Percentiles rank a stretch among this genome's conserved stretches.
These are phyloP conservation scores for Wickerhamomyces strasburgensis DNA, from an alignment of 805 yeast species.

Conservation along the genomic window DNA sequence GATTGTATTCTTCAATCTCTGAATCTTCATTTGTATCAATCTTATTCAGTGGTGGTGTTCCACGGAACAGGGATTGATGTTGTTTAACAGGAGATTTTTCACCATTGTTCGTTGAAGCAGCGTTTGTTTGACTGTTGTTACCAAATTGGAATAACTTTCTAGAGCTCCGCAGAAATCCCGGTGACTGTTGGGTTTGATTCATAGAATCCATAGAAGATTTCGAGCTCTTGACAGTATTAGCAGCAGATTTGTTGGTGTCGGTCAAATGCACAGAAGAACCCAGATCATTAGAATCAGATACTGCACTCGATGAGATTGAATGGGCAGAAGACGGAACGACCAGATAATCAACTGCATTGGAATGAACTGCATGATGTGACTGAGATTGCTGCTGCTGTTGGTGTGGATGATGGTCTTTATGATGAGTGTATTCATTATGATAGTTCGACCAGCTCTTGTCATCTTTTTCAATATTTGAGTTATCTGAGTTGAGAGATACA, in stretches of 20 bases:
- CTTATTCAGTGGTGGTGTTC: conserved; percentile 13
- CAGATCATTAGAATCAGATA: conserved; percentile 8
- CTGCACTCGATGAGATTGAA: conserved; percentile 13
- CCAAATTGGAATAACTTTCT: conserved; percentile 34
- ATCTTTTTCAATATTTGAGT: conserved; percentile 13
- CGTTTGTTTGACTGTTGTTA: conserved; percentile 3
- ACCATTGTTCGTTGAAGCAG: neutral
- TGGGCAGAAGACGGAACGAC: conserved; percentile 8
- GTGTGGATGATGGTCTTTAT: too few relatives aligned
- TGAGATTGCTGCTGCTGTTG: neutral
- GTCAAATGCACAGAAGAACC: conserved; percentile 16
- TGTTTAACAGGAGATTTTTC: conserved; percentile 19
- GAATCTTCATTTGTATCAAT: conserved; percentile 13
- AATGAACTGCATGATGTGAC: neutral
- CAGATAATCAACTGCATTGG: neutral
- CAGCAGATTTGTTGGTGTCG: conserved; percentile 19
- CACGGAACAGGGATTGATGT: conserved; percentile 2
- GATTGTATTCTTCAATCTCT: conserved; percentile 18
- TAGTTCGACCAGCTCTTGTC: conserved; percentile 17
- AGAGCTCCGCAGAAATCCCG: conserved; percentile 32
- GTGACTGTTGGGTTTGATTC: conserved; percentile 24
- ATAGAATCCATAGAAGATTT: conserved; percentile 16
- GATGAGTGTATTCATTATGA: conserved; percentile 7
- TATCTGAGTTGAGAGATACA: conserved; percentile 11
- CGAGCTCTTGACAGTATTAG: conserved; percentile 11